These are phyloP conservation scores for Microbotryomycetes sp. DNA, from an alignment of 1,284 basidiomycete genomes.

Conservation along the genomic window DNA sequence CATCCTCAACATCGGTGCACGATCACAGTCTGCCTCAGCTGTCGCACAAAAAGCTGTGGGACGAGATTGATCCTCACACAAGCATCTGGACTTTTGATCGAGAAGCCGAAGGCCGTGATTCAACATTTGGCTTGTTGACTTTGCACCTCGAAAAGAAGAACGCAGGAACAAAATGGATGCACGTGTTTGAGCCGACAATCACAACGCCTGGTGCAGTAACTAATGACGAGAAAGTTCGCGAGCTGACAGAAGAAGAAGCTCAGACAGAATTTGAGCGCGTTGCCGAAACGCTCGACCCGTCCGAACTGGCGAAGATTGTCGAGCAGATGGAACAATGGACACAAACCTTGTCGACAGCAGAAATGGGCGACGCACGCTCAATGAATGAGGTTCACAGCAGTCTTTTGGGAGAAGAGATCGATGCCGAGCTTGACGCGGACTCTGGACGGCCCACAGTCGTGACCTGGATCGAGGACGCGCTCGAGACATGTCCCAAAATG, in stretches of 20 bases:
- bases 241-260: constrained; percentile 12
- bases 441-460: constrained; percentile 56
- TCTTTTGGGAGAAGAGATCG: constrained; percentile 70
- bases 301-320: constrained; percentile 67
- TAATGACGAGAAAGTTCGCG: constrained; percentile 9
- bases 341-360: constrained; percentile 44
- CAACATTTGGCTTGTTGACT: constrained; percentile 59
- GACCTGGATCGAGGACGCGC: constrained; percentile 55
- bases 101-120: constrained; percentile 50
- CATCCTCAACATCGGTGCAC: not conserved
- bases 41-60: constrained; percentile 64
- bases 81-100: constrained; percentile 86
- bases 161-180: constrained; percentile 73
- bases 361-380: constrained; percentile 55
- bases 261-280: constrained; percentile 52
- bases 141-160: constrained; percentile 78
- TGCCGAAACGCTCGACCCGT: constrained; percentile 79
- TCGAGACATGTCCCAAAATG: not conserved
- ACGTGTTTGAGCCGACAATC: constrained; percentile 60
- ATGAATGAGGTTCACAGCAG: constrained; percentile 60
- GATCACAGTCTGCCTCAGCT: constrained; percentile 52
- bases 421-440: constrained; percentile 59
- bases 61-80: constrained; percentile 58
- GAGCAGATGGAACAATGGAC: constrained; percentile 82
- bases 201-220: constrained; percentile 37